Base-by-base conservation (phyloP, 768 basidiomycete species). In the Amanita thiersii region DNA sequence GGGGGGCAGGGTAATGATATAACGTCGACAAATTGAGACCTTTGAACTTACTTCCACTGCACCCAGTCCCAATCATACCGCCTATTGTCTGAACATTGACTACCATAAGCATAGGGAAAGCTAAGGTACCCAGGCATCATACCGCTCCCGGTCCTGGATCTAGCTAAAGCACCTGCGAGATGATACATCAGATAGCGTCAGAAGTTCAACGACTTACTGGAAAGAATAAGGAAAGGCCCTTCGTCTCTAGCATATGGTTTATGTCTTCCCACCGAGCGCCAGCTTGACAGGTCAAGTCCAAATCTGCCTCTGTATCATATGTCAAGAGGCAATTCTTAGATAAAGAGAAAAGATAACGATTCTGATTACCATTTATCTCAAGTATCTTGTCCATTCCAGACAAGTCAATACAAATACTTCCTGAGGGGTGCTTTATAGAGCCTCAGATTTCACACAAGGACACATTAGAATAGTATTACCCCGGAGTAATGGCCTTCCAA, bases 41-140 rank as follows among this genome's bases (percentile, higher is more conserved):
- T 31, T 17, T 40, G 26, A 51, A 69, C 75, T 70, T 61, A 74
- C 88, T 90, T 39, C 87, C 88, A 37, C 78, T 81, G 52, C 87
- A 91, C 6, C 87, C 86, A 1, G 88, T 92, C 6, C 81, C 81
- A 38, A 86, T 79, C 87, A 90, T 91, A 4, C 89, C 87, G 8
- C 88, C 89, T 47, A 90, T 87, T 10, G 86, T 87, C 68, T 84
- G 52, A 28, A 24, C 34, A 46, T 25, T 10, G 20, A 25, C 12
- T 51, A 45, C 44, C 35, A 10, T 18, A 25, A 29, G 29, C 11
- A 36, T 31, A 39, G 19, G 19, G 21, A 12, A 18, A 14, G 18
- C 28, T 24, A 30, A 4, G 14, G 42, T 39, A n/a, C 12, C 32
- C 35, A 10, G 5, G 23, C 18, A 15, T n/a, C 26, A 33, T 26